Evolutionary conservation across 768 basidiomycete species (phyloP), one percentile per base, ranked within the genome.

Genomic region (Psilocybe subaeruginosa): DNA sequence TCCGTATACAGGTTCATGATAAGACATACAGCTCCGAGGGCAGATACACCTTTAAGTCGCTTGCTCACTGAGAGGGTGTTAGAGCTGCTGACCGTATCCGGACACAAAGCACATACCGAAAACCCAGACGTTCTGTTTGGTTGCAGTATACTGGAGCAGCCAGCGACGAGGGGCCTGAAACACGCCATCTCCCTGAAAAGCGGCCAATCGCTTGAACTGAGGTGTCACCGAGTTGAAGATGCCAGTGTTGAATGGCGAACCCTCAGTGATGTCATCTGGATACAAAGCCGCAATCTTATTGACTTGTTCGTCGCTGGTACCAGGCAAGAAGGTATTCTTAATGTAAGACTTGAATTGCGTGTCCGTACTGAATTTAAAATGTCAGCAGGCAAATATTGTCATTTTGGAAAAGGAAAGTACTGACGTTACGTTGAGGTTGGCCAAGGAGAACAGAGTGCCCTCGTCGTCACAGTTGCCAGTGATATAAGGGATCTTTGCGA

Each of bases 401-500:
- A 23, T 43, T 11, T 8, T 27, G 23, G 35, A 6, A 4, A 14
- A 33, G 12, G 30, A 46, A 31, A 11, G 14, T 3, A 54, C 78
- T 59, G 59, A 82, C 82, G 82, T 84, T 52, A 83, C 60, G 53
- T 85, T 84, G 39, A 78, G 55, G 2, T 73, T 80, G 3, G 80
- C 74, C 5, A 85, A 62, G 2, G 83, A 77, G 63, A 85, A 85
- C 0, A 83, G 31, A 0, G 85, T 84, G 11, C 86, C 87, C 65
- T 88, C 87, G 55, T 88, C 87, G 56, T 87, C 85, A 62, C 80
- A 82, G 62, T 86, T 80, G 14, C 83, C 83, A 1, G 72, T 81
- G n/a, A 87, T 69, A 61, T 81, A 79, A 0, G 82, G 83, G 3
- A 86, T 72, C 12, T 78, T 76, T 0, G 84, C 82, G 8, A 85